Percentiles rank a stretch among this genome's conserved stretches.
Conservation (phyloP, 768 basidiomycete genomes). For the Kwoniella sp. region DNA sequence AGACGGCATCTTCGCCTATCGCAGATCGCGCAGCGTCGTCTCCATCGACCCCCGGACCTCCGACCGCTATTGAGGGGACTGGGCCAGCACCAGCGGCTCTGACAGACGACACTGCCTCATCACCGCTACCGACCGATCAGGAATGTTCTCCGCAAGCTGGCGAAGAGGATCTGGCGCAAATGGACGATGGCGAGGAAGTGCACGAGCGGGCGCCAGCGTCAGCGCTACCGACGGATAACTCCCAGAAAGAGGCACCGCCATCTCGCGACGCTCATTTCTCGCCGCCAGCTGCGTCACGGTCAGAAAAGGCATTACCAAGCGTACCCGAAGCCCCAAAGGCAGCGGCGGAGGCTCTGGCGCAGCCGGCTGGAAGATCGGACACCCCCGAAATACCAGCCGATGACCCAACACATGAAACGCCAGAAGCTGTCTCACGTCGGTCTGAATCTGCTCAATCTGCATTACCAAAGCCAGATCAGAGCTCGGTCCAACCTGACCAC, state of each 20-base stretch:
- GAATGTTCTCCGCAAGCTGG: not conserved
- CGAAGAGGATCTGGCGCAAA: not conserved
- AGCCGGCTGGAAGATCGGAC: not conserved
- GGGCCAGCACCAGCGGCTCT: not conserved
- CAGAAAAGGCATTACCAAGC: not conserved
- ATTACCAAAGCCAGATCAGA: not conserved
- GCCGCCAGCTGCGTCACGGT: not conserved
- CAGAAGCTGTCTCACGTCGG: not conserved
- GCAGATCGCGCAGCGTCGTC: not conserved
- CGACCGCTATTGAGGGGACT: not conserved
- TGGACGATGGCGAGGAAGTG: not conserved
- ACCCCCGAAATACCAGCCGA: not conserved
- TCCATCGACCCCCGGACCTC: not conserved
- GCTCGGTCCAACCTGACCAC: not conserved
- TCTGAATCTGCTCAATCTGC: not conserved
- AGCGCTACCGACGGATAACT: too few relatives aligned
- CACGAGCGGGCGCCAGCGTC: too few relatives aligned
- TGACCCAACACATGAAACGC: not conserved
- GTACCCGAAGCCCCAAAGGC: not conserved
- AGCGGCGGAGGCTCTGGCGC: not conserved
- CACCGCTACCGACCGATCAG: not conserved
- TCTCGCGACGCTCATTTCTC: too few relatives aligned
- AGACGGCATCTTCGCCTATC: not conserved
- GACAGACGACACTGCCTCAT: not conserved
- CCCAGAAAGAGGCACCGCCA: too few relatives aligned